Percentiles rank a stretch among this genome's conserved stretches.
These are phyloP conservation scores for Aschersonia sp. DNA, from an alignment of 2,329 filamentous ascomycete genomes.

Conservation along the genomic window DNA sequence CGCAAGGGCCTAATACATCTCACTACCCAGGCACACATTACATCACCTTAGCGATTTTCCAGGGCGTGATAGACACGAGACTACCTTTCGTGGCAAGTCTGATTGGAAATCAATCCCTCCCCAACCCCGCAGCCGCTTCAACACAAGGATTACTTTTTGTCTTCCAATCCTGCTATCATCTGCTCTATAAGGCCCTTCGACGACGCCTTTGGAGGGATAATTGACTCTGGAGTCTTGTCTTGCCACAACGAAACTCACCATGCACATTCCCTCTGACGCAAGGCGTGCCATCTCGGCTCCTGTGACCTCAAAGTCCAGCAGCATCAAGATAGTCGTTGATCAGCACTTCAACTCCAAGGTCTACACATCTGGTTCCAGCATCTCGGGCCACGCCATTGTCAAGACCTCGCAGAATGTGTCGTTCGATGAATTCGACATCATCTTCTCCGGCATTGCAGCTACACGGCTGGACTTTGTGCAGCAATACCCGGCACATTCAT, in stretches of 20 bases:
- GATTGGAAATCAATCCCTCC: too few species aligned
- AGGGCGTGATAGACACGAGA: too few species aligned
- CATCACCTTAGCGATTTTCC: too few species aligned
- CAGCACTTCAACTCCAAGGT: conserved; percentile 39
- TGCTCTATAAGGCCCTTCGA: too few species aligned
- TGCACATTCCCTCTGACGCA: neutral
- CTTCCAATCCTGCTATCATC: too few species aligned
- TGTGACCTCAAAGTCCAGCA: conserved; percentile 2
- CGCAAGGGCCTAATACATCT: too few species aligned
- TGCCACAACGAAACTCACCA: neutral
- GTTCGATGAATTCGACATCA: conserved; percentile 37
- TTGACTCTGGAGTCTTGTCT: too few species aligned
- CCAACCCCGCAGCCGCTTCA: too few species aligned
- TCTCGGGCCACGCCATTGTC: conserved; percentile 34
- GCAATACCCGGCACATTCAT: conserved; percentile 29
- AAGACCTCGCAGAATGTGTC: conserved; percentile 26
- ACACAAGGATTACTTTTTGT: too few species aligned
- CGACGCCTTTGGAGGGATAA: too few species aligned
- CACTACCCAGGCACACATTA: too few species aligned
- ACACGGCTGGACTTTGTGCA: conserved; percentile 37
- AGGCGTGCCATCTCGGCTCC: neutral
- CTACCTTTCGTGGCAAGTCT: too few species aligned
- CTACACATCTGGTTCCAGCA: conserved; percentile 38
- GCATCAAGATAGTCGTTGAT: conserved; percentile 33
- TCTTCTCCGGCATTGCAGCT: conserved; percentile 34